Conservation (phyloP, 192 early-diverging fungal species). For the Kappamyces sp. region DNA sequence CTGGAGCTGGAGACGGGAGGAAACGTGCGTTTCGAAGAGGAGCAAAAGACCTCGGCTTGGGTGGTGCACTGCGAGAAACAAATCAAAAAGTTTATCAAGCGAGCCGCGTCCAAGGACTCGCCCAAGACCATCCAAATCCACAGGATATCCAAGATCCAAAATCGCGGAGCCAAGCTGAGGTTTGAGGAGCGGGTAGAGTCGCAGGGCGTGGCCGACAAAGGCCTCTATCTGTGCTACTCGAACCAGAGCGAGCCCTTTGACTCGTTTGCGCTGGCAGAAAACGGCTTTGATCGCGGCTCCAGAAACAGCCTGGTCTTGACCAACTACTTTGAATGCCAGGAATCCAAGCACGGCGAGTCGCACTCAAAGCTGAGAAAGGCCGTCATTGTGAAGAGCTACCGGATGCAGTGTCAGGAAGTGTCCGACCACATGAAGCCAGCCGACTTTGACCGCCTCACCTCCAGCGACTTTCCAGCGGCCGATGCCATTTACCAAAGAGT, state of each 20-base stretch:
- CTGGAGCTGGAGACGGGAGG: constrained; percentile 60
- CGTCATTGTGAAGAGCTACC: constrained; percentile 23
- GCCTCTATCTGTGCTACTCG: constrained; percentile 36
- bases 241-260: constrained; percentile 20
- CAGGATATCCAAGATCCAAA: constrained; percentile 46
- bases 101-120: constrained; percentile 18
- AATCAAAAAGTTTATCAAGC: constrained; percentile 36
- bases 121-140: constrained; percentile 43
- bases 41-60: constrained; percentile 41
- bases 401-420: constrained; percentile 11
- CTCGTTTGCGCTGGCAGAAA: constrained; percentile 40
- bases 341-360: constrained; percentile 1
- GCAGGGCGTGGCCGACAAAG: background rate
- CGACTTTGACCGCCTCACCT: constrained; percentile 15
- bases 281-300: constrained; percentile 27
- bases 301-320: constrained; percentile 9
- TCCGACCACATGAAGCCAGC: background rate
- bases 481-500: constrained; percentile 21
- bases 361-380: constrained; percentile 32
- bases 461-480: constrained; percentile 15
- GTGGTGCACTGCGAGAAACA: constrained; percentile 38
- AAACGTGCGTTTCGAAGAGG: constrained; percentile 57
- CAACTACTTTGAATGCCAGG: constrained; percentile 21
- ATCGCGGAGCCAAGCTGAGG: constrained; percentile 36
- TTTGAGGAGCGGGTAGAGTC: constrained; percentile 33